phyloP scores from a whole-genome alignment of 148 eudicot species.

The Spergularia marina region DNA sequence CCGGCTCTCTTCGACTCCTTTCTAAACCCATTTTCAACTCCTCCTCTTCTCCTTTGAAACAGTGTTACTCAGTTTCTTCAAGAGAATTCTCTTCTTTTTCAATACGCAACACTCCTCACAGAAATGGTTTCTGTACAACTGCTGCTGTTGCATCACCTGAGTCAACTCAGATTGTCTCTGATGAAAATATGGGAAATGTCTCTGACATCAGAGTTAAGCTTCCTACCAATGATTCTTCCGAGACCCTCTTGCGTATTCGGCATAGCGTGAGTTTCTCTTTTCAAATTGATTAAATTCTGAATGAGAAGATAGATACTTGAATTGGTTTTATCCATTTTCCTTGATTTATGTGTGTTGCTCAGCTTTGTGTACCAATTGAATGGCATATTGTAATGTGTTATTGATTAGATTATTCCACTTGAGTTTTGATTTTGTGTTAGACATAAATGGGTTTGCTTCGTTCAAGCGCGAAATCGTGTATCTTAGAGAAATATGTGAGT shows the following conservation, averaged over 20 bases:
- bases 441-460: no score
- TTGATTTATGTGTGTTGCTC: not conserved
- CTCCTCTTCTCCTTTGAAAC: slow-evolving; percentile 19
- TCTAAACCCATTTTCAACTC: slow-evolving; percentile 26
- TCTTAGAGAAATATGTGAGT: no score
- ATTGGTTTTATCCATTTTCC: not conserved
- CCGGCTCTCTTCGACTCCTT: slow-evolving; percentile 34
- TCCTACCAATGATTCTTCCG: slow-evolving; percentile 78
- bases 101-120: slow-evolving; percentile 7
- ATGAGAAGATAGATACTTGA: not conserved
- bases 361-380: no score
- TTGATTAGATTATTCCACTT: no score
- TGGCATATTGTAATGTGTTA: no score
- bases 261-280: slow-evolving; percentile 58
- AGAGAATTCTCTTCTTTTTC: slow-evolving; percentile 20
- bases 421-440: not conserved
- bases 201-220: slow-evolving; percentile 46
- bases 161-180: slow-evolving; percentile 15
- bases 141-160: slow-evolving; percentile 47
- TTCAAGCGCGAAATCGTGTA: no score
- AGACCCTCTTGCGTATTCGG: slow-evolving; percentile 65
- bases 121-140: slow-evolving; percentile 31
- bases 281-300: not conserved
- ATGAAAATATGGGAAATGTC: slow-evolving; percentile 19
- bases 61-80: slow-evolving; percentile 23